These are phyloP conservation scores for Vitis amurensis DNA, from an alignment of 164 flowering plant species.

Conservation along the genomic window DNA sequence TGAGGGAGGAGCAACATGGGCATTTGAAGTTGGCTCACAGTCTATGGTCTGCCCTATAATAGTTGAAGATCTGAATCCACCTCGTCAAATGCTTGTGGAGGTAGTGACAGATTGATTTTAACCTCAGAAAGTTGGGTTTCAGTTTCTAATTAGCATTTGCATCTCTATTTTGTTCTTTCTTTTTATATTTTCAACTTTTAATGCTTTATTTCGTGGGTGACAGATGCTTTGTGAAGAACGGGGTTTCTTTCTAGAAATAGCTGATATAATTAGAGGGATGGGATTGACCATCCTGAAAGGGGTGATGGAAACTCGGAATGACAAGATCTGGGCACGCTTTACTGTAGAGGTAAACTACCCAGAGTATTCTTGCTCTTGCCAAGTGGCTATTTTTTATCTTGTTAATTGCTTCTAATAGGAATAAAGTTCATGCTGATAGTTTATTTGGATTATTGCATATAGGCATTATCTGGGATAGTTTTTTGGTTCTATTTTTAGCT, in stretches of 20 bases:
- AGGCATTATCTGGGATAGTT: no score
- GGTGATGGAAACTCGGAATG: constrained; percentile 70
- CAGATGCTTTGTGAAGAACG: constrained; percentile 90
- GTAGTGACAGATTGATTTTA: constrained; percentile 30
- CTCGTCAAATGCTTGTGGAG: constrained; percentile 97
- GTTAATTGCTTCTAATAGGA: not conserved
- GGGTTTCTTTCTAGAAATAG: constrained; percentile 86
- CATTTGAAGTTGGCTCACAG: constrained; percentile 89
- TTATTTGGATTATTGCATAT: not conserved
- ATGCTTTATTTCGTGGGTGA: not conserved
- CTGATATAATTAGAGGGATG: constrained; percentile 72
- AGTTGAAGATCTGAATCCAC: constrained; percentile 84
- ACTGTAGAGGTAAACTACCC: constrained; percentile 65
- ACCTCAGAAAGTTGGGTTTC: not conserved
- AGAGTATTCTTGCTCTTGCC: not conserved
- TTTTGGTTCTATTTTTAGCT: no score
- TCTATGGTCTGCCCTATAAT: constrained; percentile 89
- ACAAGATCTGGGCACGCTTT: constrained; percentile 86
- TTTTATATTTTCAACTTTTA: not conserved
- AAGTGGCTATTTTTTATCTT: not conserved
- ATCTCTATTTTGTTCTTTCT: not conserved
- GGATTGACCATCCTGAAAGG: constrained; percentile 91
- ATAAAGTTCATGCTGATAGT: not conserved
- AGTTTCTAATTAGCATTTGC: no score
- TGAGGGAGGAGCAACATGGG: constrained; percentile 96